Base-by-base conservation (phyloP, 768 basidiomycete species). In the Lyophyllum atratum region DNA sequence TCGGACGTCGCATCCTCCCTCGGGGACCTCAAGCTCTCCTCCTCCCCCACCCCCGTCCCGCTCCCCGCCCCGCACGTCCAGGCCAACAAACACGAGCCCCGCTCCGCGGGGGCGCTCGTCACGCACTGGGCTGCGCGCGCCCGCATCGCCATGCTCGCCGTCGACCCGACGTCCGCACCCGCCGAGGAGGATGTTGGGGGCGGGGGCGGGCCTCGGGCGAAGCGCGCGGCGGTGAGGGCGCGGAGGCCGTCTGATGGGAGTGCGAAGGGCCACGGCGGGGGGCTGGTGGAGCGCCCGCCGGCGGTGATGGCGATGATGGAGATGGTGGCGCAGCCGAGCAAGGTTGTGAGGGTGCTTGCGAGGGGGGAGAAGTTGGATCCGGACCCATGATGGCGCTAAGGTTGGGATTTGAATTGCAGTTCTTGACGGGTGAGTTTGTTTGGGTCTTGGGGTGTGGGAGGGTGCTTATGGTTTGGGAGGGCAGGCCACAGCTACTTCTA, bases 221-320 rank as follows among this genome's bases (percentile, higher is more conserved):
- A 71, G 59, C 58, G 56, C 34, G 59, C 43, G 8, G 5, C n/a
- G 22, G n/a, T n/a, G n/a, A 55, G 56, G 4, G 46, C 49, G 17
- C 31, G 54, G 7, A 50, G 53, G 8, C n/a, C 55, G 8, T 54
- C 52, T 10, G 56, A 54, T 29, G 54, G 39, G 8, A 39, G 24
- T 10, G 39, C 29, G 21, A 55, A 58, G 43, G 37, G 34, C 3
- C 56, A 51, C 31, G 50, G 49, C 10, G 55, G 68, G 0, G 78
- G 82, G 2, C 76, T 92, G 42, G 91, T 92, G 49, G 91, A 92
- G 67, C 83, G 89, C 19, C 89, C 89, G 0, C 82, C 87, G 9
- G 86, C 89, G 1, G 88, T 90, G 46, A 83, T 85, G 79, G 85
- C 87, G 4, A 90, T 92, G 89, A 90, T 89, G 88, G 87, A 87